Evolutionary conservation across 192 early-diverging fungal genomes (phyloP).

Genomic region (Coemansia sp.): DNA sequence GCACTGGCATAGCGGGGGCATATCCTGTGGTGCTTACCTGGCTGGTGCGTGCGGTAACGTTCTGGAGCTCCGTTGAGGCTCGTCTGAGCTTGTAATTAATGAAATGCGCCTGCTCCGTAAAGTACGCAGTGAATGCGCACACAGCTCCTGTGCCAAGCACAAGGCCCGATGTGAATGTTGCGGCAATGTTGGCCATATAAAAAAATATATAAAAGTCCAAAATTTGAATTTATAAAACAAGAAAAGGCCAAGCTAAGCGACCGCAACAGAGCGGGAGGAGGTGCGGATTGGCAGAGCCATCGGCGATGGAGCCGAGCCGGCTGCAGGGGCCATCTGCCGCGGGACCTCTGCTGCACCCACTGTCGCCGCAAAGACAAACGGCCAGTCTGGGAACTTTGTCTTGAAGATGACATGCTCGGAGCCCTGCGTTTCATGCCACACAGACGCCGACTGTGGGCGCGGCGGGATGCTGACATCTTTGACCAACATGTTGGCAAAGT

Average conservation of each 20-base stretch:
- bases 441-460: constrained; percentile 38
- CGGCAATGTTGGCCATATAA: constrained; percentile 46
- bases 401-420: constrained; percentile 51
- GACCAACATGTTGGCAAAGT: constrained; percentile 44
- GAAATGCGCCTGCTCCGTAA: constrained; percentile 30
- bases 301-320: constrained; percentile 11
- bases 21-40: constrained; percentile 9
- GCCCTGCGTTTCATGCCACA: constrained; percentile 47
- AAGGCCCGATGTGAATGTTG: constrained; percentile 42
- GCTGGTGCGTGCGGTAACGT: constrained; percentile 7
- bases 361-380: constrained; percentile 42
- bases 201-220: neutral
- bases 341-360: constrained; percentile 11
- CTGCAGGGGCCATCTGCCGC: constrained; percentile 4
- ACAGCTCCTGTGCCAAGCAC: constrained; percentile 39
- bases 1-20: too few species aligned
- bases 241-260: neutral
- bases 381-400: constrained; percentile 53
- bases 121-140: constrained; percentile 34
- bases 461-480: constrained; percentile 41
- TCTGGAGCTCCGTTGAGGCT: constrained; percentile 26
- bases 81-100: constrained; percentile 30
- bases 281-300: constrained; percentile 23
- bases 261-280: neutral
- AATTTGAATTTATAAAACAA: neutral